Conservation (phyloP, 2,329 filamentous ascomycete genomes). For the Pseudopithomyces maydicus region DNA sequence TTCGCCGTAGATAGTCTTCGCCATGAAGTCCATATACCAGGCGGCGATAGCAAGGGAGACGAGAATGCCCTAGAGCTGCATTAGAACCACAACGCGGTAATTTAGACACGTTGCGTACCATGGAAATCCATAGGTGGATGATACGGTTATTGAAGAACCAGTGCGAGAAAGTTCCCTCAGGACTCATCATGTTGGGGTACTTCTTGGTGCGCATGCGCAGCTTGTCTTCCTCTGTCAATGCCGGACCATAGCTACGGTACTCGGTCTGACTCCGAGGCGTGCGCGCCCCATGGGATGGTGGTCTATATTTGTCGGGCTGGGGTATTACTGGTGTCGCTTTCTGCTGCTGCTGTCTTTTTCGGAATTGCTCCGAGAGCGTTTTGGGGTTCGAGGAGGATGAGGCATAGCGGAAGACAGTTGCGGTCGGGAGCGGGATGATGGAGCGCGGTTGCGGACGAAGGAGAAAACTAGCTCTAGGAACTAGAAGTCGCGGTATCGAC, state of each 20-base stretch:
- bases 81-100: neutral
- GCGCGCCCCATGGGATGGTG: conserved; percentile 83
- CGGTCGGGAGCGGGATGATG: conserved; percentile 18
- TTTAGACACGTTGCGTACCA: conserved; percentile 62
- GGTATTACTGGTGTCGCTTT: conserved; percentile 64
- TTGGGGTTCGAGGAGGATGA: conserved; percentile 27
- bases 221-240: conserved; percentile 68
- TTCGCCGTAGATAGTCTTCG: conserved; percentile 78
- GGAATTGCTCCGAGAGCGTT: conserved; percentile 38
- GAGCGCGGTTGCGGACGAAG: conserved; percentile 28
- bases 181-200: conserved; percentile 90
- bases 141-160: conserved; percentile 80
- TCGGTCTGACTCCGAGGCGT: conserved; percentile 60
- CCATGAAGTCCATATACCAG: conserved; percentile 78
- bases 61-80: conserved; percentile 63
- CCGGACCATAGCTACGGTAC: conserved; percentile 76
- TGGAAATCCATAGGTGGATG: conserved; percentile 81
- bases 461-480: conserved; percentile 32
- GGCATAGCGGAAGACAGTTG: conserved; percentile 36
- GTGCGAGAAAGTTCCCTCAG: conserved; percentile 78
- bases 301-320: conserved; percentile 87
- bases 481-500: conserved; percentile 42
- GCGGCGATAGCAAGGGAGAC: conserved; percentile 72
- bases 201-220: conserved; percentile 69
- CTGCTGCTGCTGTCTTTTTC: conserved; percentile 35